Evolutionary conservation across 2,329 filamentous ascomycete genomes (phyloP), one percentile per base, ranked within the genome.

Genomic region (Fusarium marasasianum): DNA sequence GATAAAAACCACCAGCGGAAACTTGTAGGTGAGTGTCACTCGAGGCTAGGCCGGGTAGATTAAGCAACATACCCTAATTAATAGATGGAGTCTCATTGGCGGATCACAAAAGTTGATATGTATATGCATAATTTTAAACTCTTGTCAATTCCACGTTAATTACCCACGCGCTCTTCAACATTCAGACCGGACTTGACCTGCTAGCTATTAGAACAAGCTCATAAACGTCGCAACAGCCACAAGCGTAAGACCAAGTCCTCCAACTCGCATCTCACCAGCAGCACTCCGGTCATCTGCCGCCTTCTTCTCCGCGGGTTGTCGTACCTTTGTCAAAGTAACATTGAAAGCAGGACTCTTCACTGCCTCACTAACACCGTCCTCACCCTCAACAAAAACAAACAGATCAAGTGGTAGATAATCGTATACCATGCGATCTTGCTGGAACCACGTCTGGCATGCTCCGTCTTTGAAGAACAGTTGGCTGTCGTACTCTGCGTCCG

Each of bases 401-500:
- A 82, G 71, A 20, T 81, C 77, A 8, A 82, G 56, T 13, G 79
- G 78, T 3, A 80, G 66, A 29, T 80, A 80, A 41, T 81, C 74
- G 72, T 82, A 83, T 13, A 79, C 77, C 37, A 74, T 58, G 24
- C 82, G 78, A 51, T 84, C 82, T 48, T 80, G 71, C 56, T 64
- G 57, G 12, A 77, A 72, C 81, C 81, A 83, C 0, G 80, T 78
- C 43, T 79, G 57, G 45, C 82, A 83, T 17, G 73, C 68, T 2
- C 75, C 78, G 14, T 81, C 68, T 29, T 73, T 72, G 60, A 76
- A 80, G 66, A 81, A 80, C 7, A 82, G 48, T 15, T 63, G 15
- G 11, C 47, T 69, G 1, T 82, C 78, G 14, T 78, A 64, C 43
- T 33, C 24, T 2, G 69, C 73, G 5, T 76, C 62, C 7, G 63